Conservation (phyloP, 2,329 filamentous ascomycete genomes). For the Albifimbria verrucaria region DNA sequence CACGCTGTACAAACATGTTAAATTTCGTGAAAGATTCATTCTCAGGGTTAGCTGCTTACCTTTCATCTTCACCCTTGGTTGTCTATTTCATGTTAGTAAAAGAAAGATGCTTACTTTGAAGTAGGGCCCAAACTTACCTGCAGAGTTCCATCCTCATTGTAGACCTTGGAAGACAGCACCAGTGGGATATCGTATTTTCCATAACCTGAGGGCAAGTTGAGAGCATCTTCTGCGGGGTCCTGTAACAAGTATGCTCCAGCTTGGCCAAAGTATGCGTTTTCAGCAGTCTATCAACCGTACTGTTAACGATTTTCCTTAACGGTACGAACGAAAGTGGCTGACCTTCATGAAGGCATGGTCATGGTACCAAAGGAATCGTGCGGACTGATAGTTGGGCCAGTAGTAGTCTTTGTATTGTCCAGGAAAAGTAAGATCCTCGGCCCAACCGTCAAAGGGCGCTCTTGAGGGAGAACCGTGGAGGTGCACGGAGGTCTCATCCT, state of each 20-base stretch:
- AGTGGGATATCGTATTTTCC: constrained; percentile 53
- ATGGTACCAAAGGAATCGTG: constrained; percentile 57
- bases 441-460: constrained; percentile 34
- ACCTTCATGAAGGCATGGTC: constrained; percentile 37
- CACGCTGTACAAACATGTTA: constrained; percentile 31
- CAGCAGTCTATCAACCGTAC: constrained; percentile 35
- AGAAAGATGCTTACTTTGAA: too few relatives aligned
- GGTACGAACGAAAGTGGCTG: constrained; percentile 5
- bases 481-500: constrained; percentile 45
- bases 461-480: constrained; percentile 47
- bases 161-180: constrained; percentile 46
- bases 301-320: not conserved
- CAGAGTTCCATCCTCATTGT: constrained; percentile 47
- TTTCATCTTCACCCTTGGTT: not conserved
- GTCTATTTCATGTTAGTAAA: not conserved
- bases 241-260: constrained; percentile 53
- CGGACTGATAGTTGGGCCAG: constrained; percentile 52
- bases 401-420: constrained; percentile 61
- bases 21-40: not conserved
- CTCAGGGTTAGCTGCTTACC: not conserved
- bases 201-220: constrained; percentile 45
- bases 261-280: constrained; percentile 55
- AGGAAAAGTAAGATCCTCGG: constrained; percentile 45
- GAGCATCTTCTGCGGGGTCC: constrained; percentile 44
- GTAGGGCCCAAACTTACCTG: too few relatives aligned